A percentile compares a stretch with the other conserved stretches of the same genome.
phyloP scores from a whole-genome alignment of 1,139 yeast genomes.

The Nadsonia starkeyi-henricii region DNA sequence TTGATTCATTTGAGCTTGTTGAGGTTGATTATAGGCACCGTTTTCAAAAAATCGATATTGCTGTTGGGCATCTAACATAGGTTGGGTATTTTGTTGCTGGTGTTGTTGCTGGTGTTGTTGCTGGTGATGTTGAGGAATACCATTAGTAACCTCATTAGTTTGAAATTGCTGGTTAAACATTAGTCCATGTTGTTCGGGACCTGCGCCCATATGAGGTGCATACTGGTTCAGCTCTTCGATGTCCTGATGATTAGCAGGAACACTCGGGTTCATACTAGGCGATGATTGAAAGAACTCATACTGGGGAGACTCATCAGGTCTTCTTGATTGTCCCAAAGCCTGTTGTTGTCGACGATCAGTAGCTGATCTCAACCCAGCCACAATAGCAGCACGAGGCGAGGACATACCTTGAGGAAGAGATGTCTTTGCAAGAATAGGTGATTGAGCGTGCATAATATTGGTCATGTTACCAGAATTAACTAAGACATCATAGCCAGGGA shows the following conservation, averaged over 20 bases:
- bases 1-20: slow-evolving; percentile 7
- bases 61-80: slow-evolving; percentile 9
- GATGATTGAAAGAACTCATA: background rate
- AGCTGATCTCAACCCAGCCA: slow-evolving; percentile 22
- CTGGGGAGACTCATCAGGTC: background rate
- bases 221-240: no score
- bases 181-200: background rate
- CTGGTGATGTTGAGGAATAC: slow-evolving; percentile 1
- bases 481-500: no score
- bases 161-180: background rate
- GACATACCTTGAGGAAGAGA: slow-evolving; percentile 1
- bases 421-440: no score
- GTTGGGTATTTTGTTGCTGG: slow-evolving; percentile 6
- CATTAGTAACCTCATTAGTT: background rate
- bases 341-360: slow-evolving; percentile 19
- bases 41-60: slow-evolving; percentile 3
- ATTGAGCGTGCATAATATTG: no score
- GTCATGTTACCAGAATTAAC: no score
- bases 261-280: no score
- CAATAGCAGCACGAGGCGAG: slow-evolving; percentile 19
- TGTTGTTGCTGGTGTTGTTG: slow-evolving; percentile 2
- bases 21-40: slow-evolving; percentile 9
- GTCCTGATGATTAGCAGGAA: no score
- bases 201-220: background rate
- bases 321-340: slow-evolving; percentile 11